Percentiles rank a stretch among this genome's conserved stretches.
Evolutionary conservation across 208 protist species (phyloP).

Genomic region (Trypanosoma brucei): DNA sequence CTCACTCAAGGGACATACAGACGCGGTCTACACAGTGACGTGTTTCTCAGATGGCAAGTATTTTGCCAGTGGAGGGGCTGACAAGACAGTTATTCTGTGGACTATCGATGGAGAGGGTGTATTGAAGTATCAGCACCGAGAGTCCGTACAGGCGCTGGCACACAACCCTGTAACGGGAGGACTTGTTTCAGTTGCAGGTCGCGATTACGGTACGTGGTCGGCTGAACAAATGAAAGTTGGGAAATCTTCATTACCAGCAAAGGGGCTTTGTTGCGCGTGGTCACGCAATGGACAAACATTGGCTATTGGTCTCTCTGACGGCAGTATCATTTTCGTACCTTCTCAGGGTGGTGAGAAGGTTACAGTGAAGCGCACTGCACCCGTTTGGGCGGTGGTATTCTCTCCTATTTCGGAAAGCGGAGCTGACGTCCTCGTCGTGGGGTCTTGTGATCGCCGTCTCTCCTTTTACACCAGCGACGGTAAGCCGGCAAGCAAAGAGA

Average conservation of each 20-base stretch:
- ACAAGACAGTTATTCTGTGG: slow-evolving; percentile 95
- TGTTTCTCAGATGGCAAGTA: slow-evolving; percentile 89
- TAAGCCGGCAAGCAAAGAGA: slow-evolving; percentile 54
- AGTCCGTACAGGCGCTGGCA: slow-evolving; percentile 92
- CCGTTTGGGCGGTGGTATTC: slow-evolving; percentile 93
- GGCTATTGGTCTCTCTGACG: slow-evolving; percentile 91
- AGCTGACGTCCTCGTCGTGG: slow-evolving; percentile 90
- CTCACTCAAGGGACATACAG: slow-evolving; percentile 93
- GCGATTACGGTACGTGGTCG: slow-evolving; percentile 96
- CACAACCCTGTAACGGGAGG: slow-evolving; percentile 89
- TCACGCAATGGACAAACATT: slow-evolving; percentile 91
- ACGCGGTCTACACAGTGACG: slow-evolving; percentile 89
- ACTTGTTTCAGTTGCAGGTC: slow-evolving; percentile 85
- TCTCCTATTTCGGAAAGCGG: slow-evolving; percentile 82
- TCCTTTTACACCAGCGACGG: slow-evolving; percentile 94
- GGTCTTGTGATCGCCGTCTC: slow-evolving; percentile 94
- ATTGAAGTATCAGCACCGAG: slow-evolving; percentile 94
- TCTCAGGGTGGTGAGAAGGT: slow-evolving; percentile 19
- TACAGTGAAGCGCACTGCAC: slow-evolving; percentile 71
- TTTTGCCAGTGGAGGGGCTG: slow-evolving; percentile 93
- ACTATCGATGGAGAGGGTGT: slow-evolving; percentile 90
- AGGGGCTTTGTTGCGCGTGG: slow-evolving; percentile 90
- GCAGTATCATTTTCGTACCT: slow-evolving; percentile 45
- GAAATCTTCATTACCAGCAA: slow-evolving; percentile 84
- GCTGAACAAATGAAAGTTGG: slow-evolving; percentile 86